Percentiles rank a stretch among this genome's conserved stretches.
Evolutionary conservation across 2,329 filamentous ascomycete species (phyloP).

Genomic region (Claviceps humidiphila): DNA sequence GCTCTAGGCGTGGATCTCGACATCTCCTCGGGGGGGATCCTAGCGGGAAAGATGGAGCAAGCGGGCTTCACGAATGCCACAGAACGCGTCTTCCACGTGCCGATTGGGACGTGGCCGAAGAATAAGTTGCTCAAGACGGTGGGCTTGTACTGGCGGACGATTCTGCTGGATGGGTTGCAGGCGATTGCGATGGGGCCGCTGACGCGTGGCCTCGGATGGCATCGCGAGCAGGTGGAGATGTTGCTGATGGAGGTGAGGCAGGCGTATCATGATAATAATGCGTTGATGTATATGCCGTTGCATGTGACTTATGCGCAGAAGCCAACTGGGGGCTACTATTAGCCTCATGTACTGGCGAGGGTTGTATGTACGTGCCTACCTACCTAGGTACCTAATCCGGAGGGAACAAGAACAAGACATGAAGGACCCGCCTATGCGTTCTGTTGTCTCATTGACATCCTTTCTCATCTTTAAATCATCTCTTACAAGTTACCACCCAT

Average conservation of each 20-base stretch:
- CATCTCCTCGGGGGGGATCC: slow-evolving; percentile 25
- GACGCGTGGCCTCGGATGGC: slow-evolving; percentile 35
- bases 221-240: slow-evolving; percentile 32
- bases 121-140: slow-evolving; percentile 38
- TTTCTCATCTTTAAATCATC: too few relatives aligned
- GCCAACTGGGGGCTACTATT: slow-evolving; percentile 15
- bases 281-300: slow-evolving; percentile 41
- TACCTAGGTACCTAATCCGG: too few relatives aligned
- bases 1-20: slow-evolving; percentile 34
- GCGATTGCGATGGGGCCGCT: slow-evolving; percentile 39
- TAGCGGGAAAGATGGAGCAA: slow-evolving; percentile 32
- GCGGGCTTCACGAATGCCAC: slow-evolving; percentile 40
- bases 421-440: background rate
- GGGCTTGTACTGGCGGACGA: slow-evolving; percentile 37
- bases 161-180: slow-evolving; percentile 35
- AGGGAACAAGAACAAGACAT: background rate
- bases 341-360: background rate
- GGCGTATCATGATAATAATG: slow-evolving; percentile 31
- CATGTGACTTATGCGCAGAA: slow-evolving; percentile 43
- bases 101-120: slow-evolving; percentile 41
- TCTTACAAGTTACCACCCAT: too few relatives aligned
- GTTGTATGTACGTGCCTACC: too few relatives aligned
- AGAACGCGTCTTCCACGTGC: slow-evolving; percentile 35
- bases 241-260: slow-evolving; percentile 34
- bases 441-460: too few relatives aligned